Evolutionary conservation across 345 rosid genomes (phyloP).

Genomic region (Balakata baccata): DNA sequence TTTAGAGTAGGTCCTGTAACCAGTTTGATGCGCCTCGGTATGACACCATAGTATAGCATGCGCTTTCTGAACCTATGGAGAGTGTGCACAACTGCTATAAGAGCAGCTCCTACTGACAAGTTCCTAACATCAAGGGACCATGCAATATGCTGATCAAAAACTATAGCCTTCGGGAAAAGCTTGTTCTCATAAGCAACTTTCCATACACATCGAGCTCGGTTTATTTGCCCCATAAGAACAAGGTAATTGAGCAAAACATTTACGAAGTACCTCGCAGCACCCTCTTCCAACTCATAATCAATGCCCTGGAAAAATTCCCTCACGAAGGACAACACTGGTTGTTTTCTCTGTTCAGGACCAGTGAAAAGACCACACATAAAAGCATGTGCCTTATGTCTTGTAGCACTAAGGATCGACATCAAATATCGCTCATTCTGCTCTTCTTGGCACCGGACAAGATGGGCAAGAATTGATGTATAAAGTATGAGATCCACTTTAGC

Average conservation of each 20-base stretch:
- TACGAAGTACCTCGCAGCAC: conserved; percentile 86
- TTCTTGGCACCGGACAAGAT: conserved; percentile 84
- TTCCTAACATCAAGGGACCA: conserved; percentile 97
- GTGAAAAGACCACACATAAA: conserved; percentile 94
- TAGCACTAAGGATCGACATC: conserved; percentile 80
- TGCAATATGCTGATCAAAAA: conserved; percentile 93
- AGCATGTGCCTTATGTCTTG: conserved; percentile 75
- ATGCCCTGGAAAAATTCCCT: conserved; percentile 90
- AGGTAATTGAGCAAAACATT: conserved; percentile 95
- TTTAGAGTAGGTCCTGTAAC: conserved; percentile 93
- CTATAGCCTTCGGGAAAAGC: conserved; percentile 95
- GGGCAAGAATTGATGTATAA: conserved; percentile 91
- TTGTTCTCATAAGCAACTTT: conserved; percentile 96
- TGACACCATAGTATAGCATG: conserved; percentile 87
- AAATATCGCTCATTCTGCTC: conserved; percentile 84
- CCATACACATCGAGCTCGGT: conserved; percentile 94
- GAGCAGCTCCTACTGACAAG: conserved; percentile 94
- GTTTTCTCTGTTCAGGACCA: conserved; percentile 90
- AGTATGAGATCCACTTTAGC: conserved; percentile 92
- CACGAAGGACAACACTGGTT: conserved; percentile 75
- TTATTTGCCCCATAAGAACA: conserved; percentile 92
- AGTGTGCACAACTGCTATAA: conserved; percentile 90
- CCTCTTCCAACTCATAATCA: conserved; percentile 91
- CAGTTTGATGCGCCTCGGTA: conserved; percentile 89
- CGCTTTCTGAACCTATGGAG: conserved; percentile 94